These are phyloP conservation scores for Wickerhamiella australiensis DNA, from an alignment of 805 yeast species.

Conservation along the genomic window DNA sequence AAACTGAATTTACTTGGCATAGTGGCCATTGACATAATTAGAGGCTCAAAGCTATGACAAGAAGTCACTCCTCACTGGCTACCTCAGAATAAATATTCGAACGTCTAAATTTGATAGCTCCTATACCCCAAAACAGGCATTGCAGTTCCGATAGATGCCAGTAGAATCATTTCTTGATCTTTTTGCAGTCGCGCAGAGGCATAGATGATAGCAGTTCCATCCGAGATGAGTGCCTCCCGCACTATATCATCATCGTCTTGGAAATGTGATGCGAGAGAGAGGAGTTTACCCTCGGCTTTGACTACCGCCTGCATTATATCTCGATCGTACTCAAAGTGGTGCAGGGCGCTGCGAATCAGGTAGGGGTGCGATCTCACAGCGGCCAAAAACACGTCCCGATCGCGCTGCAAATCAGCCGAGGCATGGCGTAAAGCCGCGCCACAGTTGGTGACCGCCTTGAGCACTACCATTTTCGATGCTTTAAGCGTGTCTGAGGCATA, in stretches of 20 bases:
- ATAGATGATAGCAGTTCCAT: constrained; percentile 2
- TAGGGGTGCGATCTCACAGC: not conserved
- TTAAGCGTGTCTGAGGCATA: not conserved
- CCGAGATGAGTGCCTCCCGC: not conserved
- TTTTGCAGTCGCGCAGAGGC: constrained; percentile 3
- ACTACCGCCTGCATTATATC: constrained; percentile 4
- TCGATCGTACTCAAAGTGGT: not conserved
- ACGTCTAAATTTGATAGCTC: not conserved
- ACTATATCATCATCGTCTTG: constrained; percentile 1
- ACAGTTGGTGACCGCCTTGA: not conserved
- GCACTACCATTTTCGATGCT: not conserved
- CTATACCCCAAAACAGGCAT: not conserved
- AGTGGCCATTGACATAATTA: no score
- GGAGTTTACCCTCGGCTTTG: not conserved
- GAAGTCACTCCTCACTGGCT: not conserved
- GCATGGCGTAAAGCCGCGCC: not conserved
- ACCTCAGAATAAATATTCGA: no score
- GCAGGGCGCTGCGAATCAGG: not conserved
- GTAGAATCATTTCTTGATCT: not conserved
- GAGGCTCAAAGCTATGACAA: not conserved
- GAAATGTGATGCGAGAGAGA: not conserved
- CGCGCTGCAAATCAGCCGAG: not conserved
- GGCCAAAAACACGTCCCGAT: not conserved
- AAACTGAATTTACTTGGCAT: no score
- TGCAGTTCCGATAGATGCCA: not conserved